Conservation (phyloP, 2,329 filamentous ascomycete genomes). For the Fusarium brachygibbosum region DNA sequence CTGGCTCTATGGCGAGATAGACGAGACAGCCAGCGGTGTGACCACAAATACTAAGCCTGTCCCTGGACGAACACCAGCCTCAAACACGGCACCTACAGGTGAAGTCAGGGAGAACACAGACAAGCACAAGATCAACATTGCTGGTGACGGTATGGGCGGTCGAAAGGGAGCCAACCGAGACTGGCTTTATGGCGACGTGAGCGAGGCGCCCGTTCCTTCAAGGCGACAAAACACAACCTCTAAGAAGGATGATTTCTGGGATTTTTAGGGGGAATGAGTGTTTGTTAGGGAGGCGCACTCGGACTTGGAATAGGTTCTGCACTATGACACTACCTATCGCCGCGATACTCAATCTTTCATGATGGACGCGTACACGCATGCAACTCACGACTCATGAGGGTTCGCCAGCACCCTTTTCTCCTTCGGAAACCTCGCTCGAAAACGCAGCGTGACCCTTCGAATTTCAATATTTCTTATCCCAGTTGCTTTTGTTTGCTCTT, state of each 20-base stretch:
- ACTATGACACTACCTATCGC: neutral
- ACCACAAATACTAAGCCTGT: slow-evolving; percentile 43
- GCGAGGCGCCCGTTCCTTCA: slow-evolving; percentile 58
- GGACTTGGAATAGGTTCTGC: neutral
- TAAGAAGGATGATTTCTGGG: slow-evolving; percentile 62
- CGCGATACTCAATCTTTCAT: slow-evolving; percentile 1
- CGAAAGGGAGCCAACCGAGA: slow-evolving; percentile 65
- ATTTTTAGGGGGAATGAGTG: slow-evolving; percentile 55
- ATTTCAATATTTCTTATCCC: neutral
- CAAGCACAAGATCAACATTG: slow-evolving; percentile 57
- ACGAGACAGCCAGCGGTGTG: slow-evolving; percentile 46
- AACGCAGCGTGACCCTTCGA: slow-evolving; percentile 6
- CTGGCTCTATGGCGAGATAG: slow-evolving; percentile 55
- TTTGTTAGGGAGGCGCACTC: slow-evolving; percentile 11
- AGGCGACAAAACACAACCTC: slow-evolving; percentile 53
- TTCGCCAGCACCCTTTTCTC: slow-evolving; percentile 19
- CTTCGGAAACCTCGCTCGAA: slow-evolving; percentile 24
- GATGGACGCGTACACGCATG: slow-evolving; percentile 18
- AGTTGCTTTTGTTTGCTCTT: slow-evolving; percentile 28
- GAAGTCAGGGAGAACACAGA: slow-evolving; percentile 32
- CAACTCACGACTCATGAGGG: slow-evolving; percentile 26
- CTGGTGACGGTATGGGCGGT: slow-evolving; percentile 75
- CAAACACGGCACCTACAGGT: slow-evolving; percentile 4
- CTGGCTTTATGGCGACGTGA: slow-evolving; percentile 55
- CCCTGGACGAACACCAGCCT: slow-evolving; percentile 54